These are phyloP conservation scores for Podila verticillata DNA, from an alignment of 192 early-diverging fungal genomes.

Conservation along the genomic window DNA sequence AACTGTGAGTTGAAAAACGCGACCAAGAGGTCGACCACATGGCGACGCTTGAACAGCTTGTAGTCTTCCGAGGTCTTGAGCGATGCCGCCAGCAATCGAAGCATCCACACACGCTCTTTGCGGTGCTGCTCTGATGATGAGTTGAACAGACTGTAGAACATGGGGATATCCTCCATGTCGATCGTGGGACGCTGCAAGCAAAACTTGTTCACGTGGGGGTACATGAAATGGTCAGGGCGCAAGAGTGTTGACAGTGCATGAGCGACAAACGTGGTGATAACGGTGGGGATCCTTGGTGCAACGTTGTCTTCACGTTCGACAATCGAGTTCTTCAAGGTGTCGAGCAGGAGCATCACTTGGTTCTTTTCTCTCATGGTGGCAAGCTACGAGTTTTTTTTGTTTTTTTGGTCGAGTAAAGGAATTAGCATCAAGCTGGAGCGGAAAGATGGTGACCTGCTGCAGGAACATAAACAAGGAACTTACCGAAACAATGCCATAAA, in stretches of 20 bases:
- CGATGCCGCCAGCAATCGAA: slow-evolving; percentile 69
- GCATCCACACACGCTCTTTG: slow-evolving; percentile 80
- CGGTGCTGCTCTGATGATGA: slow-evolving; percentile 69
- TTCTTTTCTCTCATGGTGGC: slow-evolving; percentile 71
- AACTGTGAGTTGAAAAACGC: slow-evolving; percentile 75
- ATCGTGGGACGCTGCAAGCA: slow-evolving; percentile 75
- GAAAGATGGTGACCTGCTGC: no score
- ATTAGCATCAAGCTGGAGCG: no score
- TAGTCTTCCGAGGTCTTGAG: slow-evolving; percentile 73
- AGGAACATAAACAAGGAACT: not conserved
- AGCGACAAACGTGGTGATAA: slow-evolving; percentile 74
- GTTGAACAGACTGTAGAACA: slow-evolving; percentile 84
- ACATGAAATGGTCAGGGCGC: slow-evolving; percentile 81
- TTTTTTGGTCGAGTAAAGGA: no score
- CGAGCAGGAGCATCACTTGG: slow-evolving; percentile 74
- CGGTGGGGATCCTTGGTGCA: slow-evolving; percentile 68
- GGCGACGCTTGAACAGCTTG: slow-evolving; percentile 70
- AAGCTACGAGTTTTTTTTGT: slow-evolving; percentile 11
- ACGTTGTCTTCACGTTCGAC: slow-evolving; percentile 45
- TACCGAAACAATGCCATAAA: slow-evolving; percentile 67
- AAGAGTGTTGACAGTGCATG: slow-evolving; percentile 68
- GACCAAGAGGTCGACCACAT: slow-evolving; percentile 74
- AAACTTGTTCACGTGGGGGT: slow-evolving; percentile 79
- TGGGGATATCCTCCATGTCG: slow-evolving; percentile 84
- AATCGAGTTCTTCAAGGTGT: slow-evolving; percentile 76